phyloP scores from a whole-genome alignment of 148 eudicot species.

The Suaeda aralocaspica region DNA sequence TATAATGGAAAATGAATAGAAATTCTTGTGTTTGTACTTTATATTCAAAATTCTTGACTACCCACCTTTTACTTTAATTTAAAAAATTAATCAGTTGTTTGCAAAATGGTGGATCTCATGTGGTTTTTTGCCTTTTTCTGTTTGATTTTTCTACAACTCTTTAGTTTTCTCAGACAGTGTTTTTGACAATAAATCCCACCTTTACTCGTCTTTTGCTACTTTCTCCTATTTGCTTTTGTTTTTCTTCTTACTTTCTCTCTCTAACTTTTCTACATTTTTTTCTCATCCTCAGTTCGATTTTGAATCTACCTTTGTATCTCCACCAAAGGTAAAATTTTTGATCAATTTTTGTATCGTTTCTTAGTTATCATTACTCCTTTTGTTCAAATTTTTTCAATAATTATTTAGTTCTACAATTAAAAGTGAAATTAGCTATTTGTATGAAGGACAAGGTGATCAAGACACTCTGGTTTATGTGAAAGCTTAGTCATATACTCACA shows the following conservation, averaged over 20 bases:
- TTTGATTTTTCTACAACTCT: conserved; percentile 2
- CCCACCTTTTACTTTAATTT: not conserved
- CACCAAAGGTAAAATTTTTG: conserved; percentile 17
- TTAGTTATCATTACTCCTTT: not conserved
- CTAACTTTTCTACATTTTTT: conserved; percentile 13
- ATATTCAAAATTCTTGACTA: not conserved
- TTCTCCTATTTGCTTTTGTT: conserved; percentile 27
- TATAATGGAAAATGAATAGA: not conserved
- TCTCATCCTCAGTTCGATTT: conserved; percentile 14
- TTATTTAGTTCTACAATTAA: not conserved
- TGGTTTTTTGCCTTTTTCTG: conserved; percentile 9
- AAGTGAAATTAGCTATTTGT: conserved; percentile 15
- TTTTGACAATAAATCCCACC: conserved; percentile 24
- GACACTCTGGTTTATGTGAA: conserved; percentile 28
- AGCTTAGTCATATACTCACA: conserved; percentile 34
- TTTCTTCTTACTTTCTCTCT: not conserved
- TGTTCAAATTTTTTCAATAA: not conserved
- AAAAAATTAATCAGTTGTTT: not conserved
- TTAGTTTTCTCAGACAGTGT: conserved; percentile 34
- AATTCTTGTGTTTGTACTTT: not conserved
- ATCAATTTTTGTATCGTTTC: not conserved
- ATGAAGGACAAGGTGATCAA: conserved; percentile 28
- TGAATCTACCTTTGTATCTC: conserved; percentile 11
- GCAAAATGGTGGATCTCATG: conserved; percentile 29
- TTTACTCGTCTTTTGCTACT: conserved; percentile 31